phyloP scores from a whole-genome alignment of 1,284 basidiomycete species.

The Rhodotorula sp. region DNA sequence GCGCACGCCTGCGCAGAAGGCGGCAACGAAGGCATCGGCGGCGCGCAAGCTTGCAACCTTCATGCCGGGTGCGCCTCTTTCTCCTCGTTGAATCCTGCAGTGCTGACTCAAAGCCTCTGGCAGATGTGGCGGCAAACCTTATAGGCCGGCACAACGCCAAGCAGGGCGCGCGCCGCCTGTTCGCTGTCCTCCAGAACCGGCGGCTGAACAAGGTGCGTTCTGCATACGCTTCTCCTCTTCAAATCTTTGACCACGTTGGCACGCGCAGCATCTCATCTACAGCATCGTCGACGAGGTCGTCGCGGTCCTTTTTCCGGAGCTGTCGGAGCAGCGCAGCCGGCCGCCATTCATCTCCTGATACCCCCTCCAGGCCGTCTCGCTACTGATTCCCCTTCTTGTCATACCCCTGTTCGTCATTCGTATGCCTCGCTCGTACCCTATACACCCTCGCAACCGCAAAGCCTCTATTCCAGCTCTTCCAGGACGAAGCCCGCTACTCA shows the following conservation, averaged over 20 bases:
- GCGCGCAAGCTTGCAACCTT: conserved; percentile 82
- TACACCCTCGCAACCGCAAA: neutral
- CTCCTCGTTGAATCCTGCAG: neutral
- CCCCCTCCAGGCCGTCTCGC: neutral
- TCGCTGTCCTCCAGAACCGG: conserved; percentile 87
- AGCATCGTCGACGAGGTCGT: conserved; percentile 81
- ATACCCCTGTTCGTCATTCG: neutral
- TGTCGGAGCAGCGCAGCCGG: neutral
- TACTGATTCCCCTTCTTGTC: neutral
- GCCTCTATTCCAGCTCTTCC: neutral
- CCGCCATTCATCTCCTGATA: conserved; percentile 15
- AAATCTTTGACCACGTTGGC: neutral
- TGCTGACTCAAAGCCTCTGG: neutral
- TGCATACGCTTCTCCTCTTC: fast-evolving
- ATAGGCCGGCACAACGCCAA: conserved; percentile 92
- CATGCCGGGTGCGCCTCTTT: conserved; percentile 69
- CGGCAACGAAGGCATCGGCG: conserved; percentile 76
- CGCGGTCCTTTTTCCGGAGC: conserved; percentile 34
- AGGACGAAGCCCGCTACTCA: neutral
- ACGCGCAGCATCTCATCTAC: conserved; percentile 76
- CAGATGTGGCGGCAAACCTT: conserved; percentile 92
- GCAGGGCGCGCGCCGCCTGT: conserved; percentile 83
- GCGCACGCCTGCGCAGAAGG: conserved; percentile 77
- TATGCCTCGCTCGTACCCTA: neutral
- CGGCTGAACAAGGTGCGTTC: conserved; percentile 65